Conservation (phyloP, 345 rosid species). For the Cardamine resedifolia region DNA sequence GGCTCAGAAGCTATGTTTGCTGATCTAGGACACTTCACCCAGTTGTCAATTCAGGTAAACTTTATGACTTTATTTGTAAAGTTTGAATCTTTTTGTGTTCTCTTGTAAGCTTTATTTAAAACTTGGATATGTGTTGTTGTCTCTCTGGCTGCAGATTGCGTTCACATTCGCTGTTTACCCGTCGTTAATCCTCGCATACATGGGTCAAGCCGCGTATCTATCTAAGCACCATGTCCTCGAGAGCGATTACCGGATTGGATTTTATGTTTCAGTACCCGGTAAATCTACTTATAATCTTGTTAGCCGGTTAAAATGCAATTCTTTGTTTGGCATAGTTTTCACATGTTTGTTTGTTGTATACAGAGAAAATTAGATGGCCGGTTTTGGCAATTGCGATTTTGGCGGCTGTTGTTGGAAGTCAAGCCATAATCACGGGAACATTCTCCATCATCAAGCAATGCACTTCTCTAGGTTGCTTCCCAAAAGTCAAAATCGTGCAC, state of each 20-base stretch:
- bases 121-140: background rate
- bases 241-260: constrained; percentile 70
- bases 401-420: constrained; percentile 98
- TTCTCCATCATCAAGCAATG: constrained; percentile 97
- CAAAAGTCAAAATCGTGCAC: constrained; percentile 85
- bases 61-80: background rate
- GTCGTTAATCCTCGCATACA: constrained; percentile 90
- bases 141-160: constrained; percentile 66
- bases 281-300: constrained; percentile 27
- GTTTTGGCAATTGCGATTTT: constrained; percentile 89
- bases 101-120: background rate
- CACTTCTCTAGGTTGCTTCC: constrained; percentile 91
- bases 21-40: constrained; percentile 96
- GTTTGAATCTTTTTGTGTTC: background rate
- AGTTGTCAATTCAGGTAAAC: constrained; percentile 79
- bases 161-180: constrained; percentile 92
- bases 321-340: constrained; percentile 16
- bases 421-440: constrained; percentile 95
- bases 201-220: constrained; percentile 99
- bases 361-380: constrained; percentile 94
- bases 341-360: constrained; percentile 26
- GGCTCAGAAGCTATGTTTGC: constrained; percentile 99
- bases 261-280: constrained; percentile 97
- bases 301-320: background rate
- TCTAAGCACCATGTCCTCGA: constrained; percentile 72